phyloP scores from a whole-genome alignment of 2,329 filamentous ascomycete species.

The Teratosphaeria viscida region DNA sequence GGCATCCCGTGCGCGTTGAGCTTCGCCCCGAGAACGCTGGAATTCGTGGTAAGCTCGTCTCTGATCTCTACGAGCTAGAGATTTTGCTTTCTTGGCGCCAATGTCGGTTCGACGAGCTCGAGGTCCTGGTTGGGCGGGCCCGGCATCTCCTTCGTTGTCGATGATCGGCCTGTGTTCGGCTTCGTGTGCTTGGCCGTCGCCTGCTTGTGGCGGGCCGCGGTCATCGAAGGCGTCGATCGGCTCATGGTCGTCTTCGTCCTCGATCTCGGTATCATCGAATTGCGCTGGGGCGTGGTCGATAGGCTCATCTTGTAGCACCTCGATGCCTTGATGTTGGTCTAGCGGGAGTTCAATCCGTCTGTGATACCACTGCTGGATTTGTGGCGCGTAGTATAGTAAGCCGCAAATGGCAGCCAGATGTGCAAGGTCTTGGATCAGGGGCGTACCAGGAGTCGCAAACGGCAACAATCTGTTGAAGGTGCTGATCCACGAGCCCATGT shows the following conservation, averaged over 20 bases:
- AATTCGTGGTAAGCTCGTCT: constrained; percentile 40
- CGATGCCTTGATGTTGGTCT: background rate
- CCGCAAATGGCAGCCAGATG: constrained; percentile 35
- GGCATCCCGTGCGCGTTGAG: constrained; percentile 32
- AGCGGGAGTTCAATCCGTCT: background rate
- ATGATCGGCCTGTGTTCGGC: constrained; percentile 1
- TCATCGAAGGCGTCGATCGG: background rate
- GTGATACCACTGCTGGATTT: constrained; percentile 30
- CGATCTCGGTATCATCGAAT: background rate
- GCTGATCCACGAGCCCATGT: constrained; percentile 16
- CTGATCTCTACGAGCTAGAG: constrained; percentile 35
- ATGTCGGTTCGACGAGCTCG: constrained; percentile 19
- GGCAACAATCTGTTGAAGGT: constrained; percentile 35
- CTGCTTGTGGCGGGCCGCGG: background rate
- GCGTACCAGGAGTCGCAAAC: constrained; percentile 38
- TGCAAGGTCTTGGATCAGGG: constrained; percentile 36
- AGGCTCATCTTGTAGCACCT: background rate
- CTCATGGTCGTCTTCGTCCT: background rate
- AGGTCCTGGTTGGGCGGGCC: constrained; percentile 22
- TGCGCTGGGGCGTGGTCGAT: background rate
- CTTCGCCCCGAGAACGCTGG: constrained; percentile 37
- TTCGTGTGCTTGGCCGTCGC: background rate
- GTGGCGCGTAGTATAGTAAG: constrained; percentile 38
- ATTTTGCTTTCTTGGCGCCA: constrained; percentile 41
- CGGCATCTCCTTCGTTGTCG: constrained; percentile 15